These are phyloP conservation scores for Rheum nobile DNA, from an alignment of 148 eudicot genomes.

Conservation along the genomic window DNA sequence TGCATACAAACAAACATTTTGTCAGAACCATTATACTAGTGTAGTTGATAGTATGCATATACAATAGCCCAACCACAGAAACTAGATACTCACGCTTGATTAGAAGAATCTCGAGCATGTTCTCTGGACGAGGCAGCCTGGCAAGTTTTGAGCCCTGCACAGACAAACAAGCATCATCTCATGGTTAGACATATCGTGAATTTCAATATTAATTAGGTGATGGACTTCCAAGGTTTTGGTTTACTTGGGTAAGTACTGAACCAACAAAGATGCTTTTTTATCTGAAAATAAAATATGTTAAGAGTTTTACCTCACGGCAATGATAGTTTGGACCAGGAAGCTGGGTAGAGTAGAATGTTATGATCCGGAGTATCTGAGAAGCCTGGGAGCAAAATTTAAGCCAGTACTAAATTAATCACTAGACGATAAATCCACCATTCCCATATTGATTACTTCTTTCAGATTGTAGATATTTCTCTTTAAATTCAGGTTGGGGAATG, in stretches of 20 bases:
- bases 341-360: conserved; percentile 72
- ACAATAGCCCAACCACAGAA: background rate
- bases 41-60: background rate
- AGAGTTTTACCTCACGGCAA: conserved; percentile 47
- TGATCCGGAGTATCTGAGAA: conserved; percentile 71
- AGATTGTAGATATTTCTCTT: background rate
- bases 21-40: conserved; percentile 7
- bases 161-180: background rate
- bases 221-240: background rate
- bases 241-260: background rate
- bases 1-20: conserved; percentile 37
- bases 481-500: background rate
- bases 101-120: conserved; percentile 38
- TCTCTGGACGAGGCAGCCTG: conserved; percentile 60
- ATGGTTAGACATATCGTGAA: background rate
- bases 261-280: background rate
- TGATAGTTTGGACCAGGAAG: conserved; percentile 97
- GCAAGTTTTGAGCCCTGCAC: conserved; percentile 85
- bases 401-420: background rate
- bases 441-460: background rate
- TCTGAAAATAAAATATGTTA: background rate
- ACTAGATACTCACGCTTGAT: conserved; percentile 42
- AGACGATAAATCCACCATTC: background rate
- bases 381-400: conserved; percentile 35
- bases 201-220: background rate